A percentile compares a stretch with the other conserved stretches of the same genome.
Conservation (phyloP, 2,329 filamentous ascomycete species). For the Hymenoscyphus occultus region DNA sequence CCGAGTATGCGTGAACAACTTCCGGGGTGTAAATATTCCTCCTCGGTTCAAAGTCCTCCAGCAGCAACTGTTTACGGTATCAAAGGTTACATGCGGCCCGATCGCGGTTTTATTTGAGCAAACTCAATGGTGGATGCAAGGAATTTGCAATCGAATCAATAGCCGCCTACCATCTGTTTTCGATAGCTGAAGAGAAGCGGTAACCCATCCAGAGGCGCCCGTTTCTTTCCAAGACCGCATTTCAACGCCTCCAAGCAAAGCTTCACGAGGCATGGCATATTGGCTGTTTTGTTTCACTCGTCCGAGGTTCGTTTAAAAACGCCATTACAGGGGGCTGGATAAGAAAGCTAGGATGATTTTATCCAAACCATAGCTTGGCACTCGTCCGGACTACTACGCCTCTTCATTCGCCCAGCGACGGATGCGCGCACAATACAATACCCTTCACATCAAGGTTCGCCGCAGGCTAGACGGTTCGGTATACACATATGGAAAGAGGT, state of each 20-base stretch:
- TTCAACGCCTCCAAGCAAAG: not conserved
- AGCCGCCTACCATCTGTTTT: not conserved
- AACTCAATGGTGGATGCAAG: not conserved
- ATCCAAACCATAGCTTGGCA: not conserved
- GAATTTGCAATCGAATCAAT: not conserved
- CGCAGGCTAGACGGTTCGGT: not conserved
- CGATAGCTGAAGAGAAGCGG: not conserved
- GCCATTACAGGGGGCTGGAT: not conserved
- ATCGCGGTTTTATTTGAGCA: not conserved
- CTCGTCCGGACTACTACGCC: not conserved
- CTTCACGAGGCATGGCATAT: slow-evolving; percentile 3
- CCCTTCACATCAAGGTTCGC: not conserved
- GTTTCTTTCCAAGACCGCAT: not conserved
- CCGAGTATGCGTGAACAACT: not conserved
- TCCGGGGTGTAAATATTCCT: not conserved
- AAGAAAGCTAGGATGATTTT: slow-evolving; percentile 1
- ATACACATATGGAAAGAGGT: not conserved
- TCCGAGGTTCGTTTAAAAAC: not conserved
- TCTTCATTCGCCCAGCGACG: not conserved
- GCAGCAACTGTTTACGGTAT: slow-evolving; percentile 2
- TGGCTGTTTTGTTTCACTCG: not conserved
- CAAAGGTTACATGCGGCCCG: slow-evolving; percentile 11
- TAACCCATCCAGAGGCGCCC: not conserved
- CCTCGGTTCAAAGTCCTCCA: not conserved
- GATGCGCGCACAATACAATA: not conserved